Percentiles rank a stretch among this genome's conserved stretches.
These are phyloP conservation scores for Suillus clintonianus DNA, from an alignment of 768 basidiomycete genomes.

Conservation along the genomic window DNA sequence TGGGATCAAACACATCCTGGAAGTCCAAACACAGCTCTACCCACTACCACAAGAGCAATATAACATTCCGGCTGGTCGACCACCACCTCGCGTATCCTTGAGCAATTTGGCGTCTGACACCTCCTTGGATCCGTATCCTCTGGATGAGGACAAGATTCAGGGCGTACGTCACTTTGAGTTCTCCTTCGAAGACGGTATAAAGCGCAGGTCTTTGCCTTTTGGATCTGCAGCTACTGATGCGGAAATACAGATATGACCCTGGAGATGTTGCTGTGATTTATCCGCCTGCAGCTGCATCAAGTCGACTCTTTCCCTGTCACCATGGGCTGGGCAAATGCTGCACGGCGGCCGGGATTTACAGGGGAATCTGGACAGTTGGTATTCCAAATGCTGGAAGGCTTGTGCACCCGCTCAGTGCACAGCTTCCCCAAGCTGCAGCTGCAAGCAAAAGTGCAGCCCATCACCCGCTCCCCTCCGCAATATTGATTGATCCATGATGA, in stretches of 20 bases:
- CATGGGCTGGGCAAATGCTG: slow-evolving; percentile 62
- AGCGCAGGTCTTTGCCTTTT: slow-evolving; percentile 42
- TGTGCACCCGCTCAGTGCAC: too few relatives aligned
- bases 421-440: too few relatives aligned
- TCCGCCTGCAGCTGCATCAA: slow-evolving; percentile 53
- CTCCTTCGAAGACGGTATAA: slow-evolving; percentile 59
- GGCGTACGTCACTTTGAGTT: slow-evolving; percentile 92
- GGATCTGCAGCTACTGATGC: not conserved
- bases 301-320: slow-evolving; percentile 67
- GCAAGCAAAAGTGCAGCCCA: too few relatives aligned
- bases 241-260: slow-evolving; percentile 59
- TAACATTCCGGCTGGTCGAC: slow-evolving; percentile 9
- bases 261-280: slow-evolving; percentile 85
- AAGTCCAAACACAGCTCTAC: slow-evolving; percentile 47
- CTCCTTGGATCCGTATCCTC: slow-evolving; percentile 29
- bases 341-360: too few relatives aligned
- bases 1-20: slow-evolving; percentile 61
- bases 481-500: too few relatives aligned
- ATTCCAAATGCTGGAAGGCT: too few relatives aligned
- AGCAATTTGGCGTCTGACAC: not conserved
- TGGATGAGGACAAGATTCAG: slow-evolving; percentile 51
- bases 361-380: too few relatives aligned
- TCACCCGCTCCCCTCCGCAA: too few relatives aligned
- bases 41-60: slow-evolving; percentile 36
- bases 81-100: slow-evolving; percentile 32